Evolutionary conservation across 306 rosid species (phyloP).

Genomic region (Sicyos baderoa): DNA sequence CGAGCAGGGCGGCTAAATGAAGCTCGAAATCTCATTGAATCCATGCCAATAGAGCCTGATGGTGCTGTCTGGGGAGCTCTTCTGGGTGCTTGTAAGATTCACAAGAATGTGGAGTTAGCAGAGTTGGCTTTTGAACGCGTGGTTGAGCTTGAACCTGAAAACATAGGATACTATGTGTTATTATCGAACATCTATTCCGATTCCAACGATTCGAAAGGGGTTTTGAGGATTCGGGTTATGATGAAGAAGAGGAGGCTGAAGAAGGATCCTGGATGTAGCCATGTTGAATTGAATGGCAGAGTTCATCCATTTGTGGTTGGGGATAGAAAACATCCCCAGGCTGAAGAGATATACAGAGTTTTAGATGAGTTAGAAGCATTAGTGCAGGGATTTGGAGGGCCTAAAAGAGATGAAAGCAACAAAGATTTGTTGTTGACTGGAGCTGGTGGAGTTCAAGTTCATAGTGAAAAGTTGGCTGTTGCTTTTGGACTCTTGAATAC

Average conservation of each 20-base stretch:
- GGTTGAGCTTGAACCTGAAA: constrained; percentile 16
- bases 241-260: constrained; percentile 60
- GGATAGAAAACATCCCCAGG: constrained; percentile 46
- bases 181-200: constrained; percentile 60
- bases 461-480: constrained; percentile 74
- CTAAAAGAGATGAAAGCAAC: constrained; percentile 26
- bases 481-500: constrained; percentile 59
- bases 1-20: constrained; percentile 67
- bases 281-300: constrained; percentile 57
- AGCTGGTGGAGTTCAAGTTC: constrained; percentile 50
- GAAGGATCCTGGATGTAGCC: constrained; percentile 79
- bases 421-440: constrained; percentile 33
- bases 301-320: constrained; percentile 70
- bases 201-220: constrained; percentile 40
- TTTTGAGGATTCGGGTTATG: constrained; percentile 55
- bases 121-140: constrained; percentile 60
- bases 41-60: constrained; percentile 62
- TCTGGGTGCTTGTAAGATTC: constrained; percentile 84
- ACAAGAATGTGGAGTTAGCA: constrained; percentile 57
- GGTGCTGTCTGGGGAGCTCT: constrained; percentile 95
- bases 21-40: constrained; percentile 50
- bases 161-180: constrained; percentile 76
- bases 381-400: constrained; percentile 29
- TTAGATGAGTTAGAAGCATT: constrained; percentile 48
- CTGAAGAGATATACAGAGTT: constrained; percentile 46